Evolutionary conservation across 441 rosid genomes (phyloP).

Genomic region (Sinapis alba): DNA sequence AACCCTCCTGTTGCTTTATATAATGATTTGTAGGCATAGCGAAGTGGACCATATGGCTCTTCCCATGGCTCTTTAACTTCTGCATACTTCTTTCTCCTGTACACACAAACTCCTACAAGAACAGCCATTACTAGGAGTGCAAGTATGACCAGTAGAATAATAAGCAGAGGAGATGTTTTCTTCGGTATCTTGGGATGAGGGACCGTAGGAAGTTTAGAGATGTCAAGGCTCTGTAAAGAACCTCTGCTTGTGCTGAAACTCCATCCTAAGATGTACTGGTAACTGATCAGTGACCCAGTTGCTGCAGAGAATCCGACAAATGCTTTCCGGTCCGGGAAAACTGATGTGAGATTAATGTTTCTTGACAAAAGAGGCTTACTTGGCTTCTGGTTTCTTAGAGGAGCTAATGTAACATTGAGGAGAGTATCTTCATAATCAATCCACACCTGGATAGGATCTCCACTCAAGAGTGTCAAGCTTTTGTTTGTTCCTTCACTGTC

Average conservation of each 20-base stretch:
- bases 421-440: conserved; percentile 47
- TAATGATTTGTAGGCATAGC: conserved; percentile 47
- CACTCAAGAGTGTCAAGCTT: conserved; percentile 45
- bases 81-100: conserved; percentile 34
- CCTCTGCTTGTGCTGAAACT: conserved; percentile 54
- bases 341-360: conserved; percentile 51
- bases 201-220: conserved; percentile 41
- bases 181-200: conserved; percentile 23
- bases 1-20: conserved; percentile 59
- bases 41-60: conserved; percentile 48
- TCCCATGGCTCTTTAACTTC: conserved; percentile 58
- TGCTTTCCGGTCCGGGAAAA: conserved; percentile 49
- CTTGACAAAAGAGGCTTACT: conserved; percentile 39
- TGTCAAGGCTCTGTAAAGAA: conserved; percentile 36
- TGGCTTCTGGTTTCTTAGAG: conserved; percentile 26
- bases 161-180: conserved; percentile 14
- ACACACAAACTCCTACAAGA: neutral
- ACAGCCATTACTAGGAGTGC: neutral
- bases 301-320: conserved; percentile 76
- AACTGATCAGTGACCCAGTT: conserved; percentile 49
- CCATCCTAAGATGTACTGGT: conserved; percentile 58
- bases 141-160: neutral
- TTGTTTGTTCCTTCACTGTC: conserved; percentile 26
- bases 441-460: conserved; percentile 53
- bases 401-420: conserved; percentile 46